Evolutionary conservation across 805 yeast genomes (phyloP).

Genomic region (Debaryomyces prosopidis): DNA sequence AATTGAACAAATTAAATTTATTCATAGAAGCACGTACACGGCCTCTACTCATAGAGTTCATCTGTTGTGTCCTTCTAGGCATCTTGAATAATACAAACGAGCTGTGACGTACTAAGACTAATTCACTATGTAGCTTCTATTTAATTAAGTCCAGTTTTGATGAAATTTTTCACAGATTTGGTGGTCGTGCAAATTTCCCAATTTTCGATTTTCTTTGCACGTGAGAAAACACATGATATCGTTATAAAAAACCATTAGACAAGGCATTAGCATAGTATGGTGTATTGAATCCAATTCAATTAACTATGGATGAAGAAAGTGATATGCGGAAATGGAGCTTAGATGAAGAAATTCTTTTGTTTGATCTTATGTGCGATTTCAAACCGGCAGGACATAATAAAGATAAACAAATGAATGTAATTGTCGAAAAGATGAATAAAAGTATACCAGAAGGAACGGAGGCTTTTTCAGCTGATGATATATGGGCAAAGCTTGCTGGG

Average conservation of each 20-base stretch:
- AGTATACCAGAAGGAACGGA: slow-evolving; percentile 15
- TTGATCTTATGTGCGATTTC: slow-evolving; percentile 60
- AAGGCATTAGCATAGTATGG: no score
- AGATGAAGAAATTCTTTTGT: slow-evolving; percentile 62
- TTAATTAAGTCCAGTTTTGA: neutral
- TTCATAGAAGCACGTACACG: slow-evolving; percentile 88
- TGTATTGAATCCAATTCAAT: neutral
- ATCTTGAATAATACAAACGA: slow-evolving; percentile 23
- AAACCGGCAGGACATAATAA: slow-evolving; percentile 66
- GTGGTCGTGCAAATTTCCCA: neutral
- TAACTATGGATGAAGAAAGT: neutral
- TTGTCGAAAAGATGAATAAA: slow-evolving; percentile 41
- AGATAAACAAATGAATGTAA: slow-evolving; percentile 42
- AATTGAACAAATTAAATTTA: slow-evolving; percentile 86
- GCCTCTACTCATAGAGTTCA: slow-evolving; percentile 63
- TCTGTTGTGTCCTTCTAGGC: slow-evolving; percentile 62
- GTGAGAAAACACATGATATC: neutral
- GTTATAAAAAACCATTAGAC: no score
- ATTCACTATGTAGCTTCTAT: neutral
- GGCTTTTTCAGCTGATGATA: slow-evolving; percentile 46
- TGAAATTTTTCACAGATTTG: neutral
- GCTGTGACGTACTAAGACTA: neutral
- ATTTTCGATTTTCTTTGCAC: neutral
- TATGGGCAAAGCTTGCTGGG: slow-evolving; percentile 56
- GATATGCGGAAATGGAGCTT: slow-evolving; percentile 47